Base-by-base conservation (phyloP, 805 yeast genomes). In the Candida argentea region DNA sequence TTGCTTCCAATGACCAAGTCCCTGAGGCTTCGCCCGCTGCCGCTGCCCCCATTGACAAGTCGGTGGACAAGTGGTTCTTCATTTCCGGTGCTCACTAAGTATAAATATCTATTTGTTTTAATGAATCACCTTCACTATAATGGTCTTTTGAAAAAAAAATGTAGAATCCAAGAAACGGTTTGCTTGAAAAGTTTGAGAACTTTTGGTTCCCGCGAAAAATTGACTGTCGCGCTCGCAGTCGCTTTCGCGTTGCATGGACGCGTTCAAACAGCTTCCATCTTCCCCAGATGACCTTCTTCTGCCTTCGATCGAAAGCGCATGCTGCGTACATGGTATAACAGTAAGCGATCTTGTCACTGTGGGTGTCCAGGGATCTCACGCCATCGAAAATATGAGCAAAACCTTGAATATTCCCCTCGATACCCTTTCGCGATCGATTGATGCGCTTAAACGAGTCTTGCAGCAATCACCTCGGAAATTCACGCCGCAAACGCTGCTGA, bases 41-140 rank as follows among this genome's bases (percentile, higher is more conserved):
- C 39, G 86, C 87, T 55, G 95, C 94, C 39, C 94, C 95, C 61
- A 84, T 91, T 57, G 98, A 89, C 70, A 75, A 82, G 64, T 84
- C 95, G 32, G 67, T 89, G 55, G 97, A 89, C 73, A 89, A 89
- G 68, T 89, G 98, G 98, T 89, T 91, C 74, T 89, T 76, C 76
- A 89, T 89, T 54, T 84, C 89, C 35, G 91, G 89, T 64, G 76
- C 81, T 38, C 67, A 61, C 44, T 61, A 57, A 47, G 24, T 33
- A 14, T 26, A 16, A n/a, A n/a, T 26, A 26, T 13, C 17, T 11
- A 10, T 8, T 10, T 18, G 10, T 18, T 8, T 18, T 18, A 18
- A 18, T 7, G 7, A 18, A 8, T 10, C 10, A 18, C 10, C 10
- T 18, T 18, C 20, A 18, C n/a, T n/a, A n/a, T 18, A 18, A 18